Evolutionary conservation across 768 basidiomycete species (phyloP).

Genomic region (Phaeotremella skinneri): DNA sequence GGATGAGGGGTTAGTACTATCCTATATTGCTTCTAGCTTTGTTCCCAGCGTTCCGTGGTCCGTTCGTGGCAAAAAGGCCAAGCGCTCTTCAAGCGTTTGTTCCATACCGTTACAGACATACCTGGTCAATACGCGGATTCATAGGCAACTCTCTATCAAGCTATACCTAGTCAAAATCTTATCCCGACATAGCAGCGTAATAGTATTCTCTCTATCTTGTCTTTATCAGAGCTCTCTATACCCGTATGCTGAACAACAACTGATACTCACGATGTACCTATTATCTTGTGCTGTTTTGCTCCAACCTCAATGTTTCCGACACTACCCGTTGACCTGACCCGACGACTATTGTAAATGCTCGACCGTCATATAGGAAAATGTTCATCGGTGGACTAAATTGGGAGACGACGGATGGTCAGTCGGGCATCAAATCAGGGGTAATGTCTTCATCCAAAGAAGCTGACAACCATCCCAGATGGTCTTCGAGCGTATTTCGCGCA

Average conservation of each 20-base stretch:
- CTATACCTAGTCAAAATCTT: constrained; percentile 25
- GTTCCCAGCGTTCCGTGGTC: neutral
- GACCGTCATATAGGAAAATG: constrained; percentile 75
- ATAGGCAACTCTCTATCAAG: constrained; percentile 8
- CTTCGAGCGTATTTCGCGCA: constrained; percentile 79
- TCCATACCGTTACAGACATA: neutral
- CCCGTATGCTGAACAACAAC: constrained; percentile 73
- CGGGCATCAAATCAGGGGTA: constrained; percentile 3
- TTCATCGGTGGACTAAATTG: constrained; percentile 99
- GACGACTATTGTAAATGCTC: constrained; percentile 4
- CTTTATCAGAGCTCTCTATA: constrained; percentile 58
- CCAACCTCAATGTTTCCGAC: constrained; percentile 5
- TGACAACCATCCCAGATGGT: constrained; percentile 52
- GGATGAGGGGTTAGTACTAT: constrained; percentile 88
- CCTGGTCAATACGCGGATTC: neutral
- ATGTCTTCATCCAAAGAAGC: neutral
- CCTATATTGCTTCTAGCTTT: constrained; percentile 11
- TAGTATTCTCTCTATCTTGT: constrained; percentile 43
- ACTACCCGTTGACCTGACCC: neutral
- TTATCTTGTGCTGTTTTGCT: constrained; percentile 53
- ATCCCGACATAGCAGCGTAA: constrained; percentile 17
- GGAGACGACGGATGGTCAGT: constrained; percentile 98
- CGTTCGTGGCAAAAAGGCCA: no score
- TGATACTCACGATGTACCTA: constrained; percentile 57
- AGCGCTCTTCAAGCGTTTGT: neutral